phyloP scores from a whole-genome alignment of 1,284 basidiomycete genomes.

The Takashimella koratensis region DNA sequence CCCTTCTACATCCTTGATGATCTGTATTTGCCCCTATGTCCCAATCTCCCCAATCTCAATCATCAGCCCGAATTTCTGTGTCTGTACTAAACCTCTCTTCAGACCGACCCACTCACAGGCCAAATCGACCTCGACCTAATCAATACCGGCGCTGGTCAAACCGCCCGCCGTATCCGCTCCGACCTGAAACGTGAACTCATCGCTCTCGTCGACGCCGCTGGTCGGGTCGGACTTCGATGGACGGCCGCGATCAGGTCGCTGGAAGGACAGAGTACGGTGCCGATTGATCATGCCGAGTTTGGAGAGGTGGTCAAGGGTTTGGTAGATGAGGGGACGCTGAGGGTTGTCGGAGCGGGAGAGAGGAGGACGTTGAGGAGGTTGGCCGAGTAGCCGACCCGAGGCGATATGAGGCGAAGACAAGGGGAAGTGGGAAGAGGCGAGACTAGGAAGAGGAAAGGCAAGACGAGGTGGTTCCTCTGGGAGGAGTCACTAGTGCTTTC shows the following conservation, averaged over 20 bases:
- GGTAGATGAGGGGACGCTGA: constrained; percentile 74
- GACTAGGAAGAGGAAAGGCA: no score
- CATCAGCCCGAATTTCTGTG: no score
- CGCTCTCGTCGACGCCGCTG: constrained; percentile 61
- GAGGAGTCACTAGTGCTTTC: no score
- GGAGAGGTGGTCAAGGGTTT: constrained; percentile 71
- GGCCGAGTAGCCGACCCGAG: constrained; percentile 33
- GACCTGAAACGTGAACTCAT: constrained; percentile 76
- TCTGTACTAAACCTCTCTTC: not conserved
- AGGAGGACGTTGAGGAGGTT: constrained; percentile 67
- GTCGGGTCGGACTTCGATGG: constrained; percentile 69
- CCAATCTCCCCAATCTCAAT: not conserved
- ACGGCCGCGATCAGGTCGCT: constrained; percentile 68
- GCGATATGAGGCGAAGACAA: no score
- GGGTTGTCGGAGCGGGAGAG: constrained; percentile 80
- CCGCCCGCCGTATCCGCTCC: constrained; percentile 74
- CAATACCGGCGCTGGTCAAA: constrained; percentile 84
- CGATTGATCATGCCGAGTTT: constrained; percentile 73
- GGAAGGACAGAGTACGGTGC: constrained; percentile 72
- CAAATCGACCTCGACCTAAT: constrained; percentile 89
- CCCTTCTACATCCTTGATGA: constrained; percentile 12
- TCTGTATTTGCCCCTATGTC: not conserved
- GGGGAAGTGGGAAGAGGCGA: no score
- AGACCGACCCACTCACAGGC: constrained; percentile 88
- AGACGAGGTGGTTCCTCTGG: no score